These are phyloP conservation scores for Trypanosoma mega DNA, from an alignment of 208 protist genomes.

Conservation along the genomic window DNA sequence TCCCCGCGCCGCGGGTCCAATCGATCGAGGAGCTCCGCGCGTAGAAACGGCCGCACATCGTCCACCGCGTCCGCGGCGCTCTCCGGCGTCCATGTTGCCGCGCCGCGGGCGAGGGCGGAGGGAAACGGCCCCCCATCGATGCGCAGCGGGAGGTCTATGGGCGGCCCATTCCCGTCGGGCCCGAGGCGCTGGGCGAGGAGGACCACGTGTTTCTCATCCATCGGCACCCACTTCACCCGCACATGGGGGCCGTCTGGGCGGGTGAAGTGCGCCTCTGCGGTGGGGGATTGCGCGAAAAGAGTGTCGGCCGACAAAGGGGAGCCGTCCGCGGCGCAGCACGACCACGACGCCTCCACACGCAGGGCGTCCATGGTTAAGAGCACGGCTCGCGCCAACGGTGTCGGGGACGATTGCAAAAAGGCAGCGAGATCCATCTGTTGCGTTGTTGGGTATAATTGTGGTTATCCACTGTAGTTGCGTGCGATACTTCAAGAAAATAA, in stretches of 20 bases:
- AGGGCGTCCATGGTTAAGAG: neutral
- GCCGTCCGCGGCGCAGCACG: neutral
- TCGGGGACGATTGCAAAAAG: constrained; percentile 12
- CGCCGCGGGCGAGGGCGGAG: too few relatives aligned
- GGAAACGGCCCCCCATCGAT: too few relatives aligned
- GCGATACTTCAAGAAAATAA: too few relatives aligned
- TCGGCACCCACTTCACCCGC: constrained; percentile 26
- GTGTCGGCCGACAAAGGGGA: neutral
- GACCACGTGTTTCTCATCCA: constrained; percentile 16
- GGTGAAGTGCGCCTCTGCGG: constrained; percentile 14
- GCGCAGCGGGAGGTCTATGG: too few relatives aligned
- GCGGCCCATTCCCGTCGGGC: neutral
- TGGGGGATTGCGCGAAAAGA: neutral
- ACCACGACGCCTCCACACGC: neutral
- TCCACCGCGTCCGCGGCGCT: too few relatives aligned
- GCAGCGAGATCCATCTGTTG: constrained; percentile 2
- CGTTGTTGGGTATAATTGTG: too few relatives aligned
- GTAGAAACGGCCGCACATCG: too few relatives aligned
- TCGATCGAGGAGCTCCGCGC: too few relatives aligned
- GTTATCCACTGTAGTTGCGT: too few relatives aligned
- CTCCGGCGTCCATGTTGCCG: too few relatives aligned
- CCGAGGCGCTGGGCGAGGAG: constrained; percentile 11
- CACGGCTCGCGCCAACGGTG: neutral
- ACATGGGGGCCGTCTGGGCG: neutral
- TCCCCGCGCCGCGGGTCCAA: too few relatives aligned